Evolutionary conservation across 2,329 filamentous ascomycete species (phyloP).

Genomic region (Exophiala mesophila): DNA sequence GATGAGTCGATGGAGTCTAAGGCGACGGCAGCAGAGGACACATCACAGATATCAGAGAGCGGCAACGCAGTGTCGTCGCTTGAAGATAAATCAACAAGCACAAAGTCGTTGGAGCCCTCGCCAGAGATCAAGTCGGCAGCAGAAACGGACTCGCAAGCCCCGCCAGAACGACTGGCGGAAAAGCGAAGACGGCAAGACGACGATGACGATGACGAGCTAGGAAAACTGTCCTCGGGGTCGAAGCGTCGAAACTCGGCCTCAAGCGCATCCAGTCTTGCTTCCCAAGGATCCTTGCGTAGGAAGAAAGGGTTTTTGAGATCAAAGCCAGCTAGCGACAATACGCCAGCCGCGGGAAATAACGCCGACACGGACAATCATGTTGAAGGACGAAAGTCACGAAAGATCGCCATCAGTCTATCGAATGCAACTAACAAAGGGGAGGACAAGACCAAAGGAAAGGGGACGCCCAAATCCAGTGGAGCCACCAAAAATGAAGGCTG

Average conservation of each 20-base stretch:
- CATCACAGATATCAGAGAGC: slow-evolving; percentile 28
- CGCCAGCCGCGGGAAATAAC: slow-evolving; percentile 6
- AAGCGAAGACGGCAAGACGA: slow-evolving; percentile 74
- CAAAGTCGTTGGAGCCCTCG: slow-evolving; percentile 25
- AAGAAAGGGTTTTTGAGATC: slow-evolving; percentile 25
- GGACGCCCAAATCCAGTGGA: slow-evolving; percentile 8
- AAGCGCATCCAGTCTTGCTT: slow-evolving; percentile 28
- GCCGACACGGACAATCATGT: slow-evolving; percentile 18
- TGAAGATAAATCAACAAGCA: slow-evolving; percentile 27
- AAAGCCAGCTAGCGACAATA: slow-evolving; percentile 20
- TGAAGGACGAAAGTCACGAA: slow-evolving; percentile 21
- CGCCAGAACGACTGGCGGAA: slow-evolving; percentile 75
- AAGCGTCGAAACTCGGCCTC: slow-evolving; percentile 43
- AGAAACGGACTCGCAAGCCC: slow-evolving; percentile 36
- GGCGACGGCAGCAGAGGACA: slow-evolving; percentile 15
- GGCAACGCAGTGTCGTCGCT: slow-evolving; percentile 23
- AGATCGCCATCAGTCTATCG: slow-evolving; percentile 26
- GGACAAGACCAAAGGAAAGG: slow-evolving; percentile 11
- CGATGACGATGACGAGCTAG: slow-evolving; percentile 88
- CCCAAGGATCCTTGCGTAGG: slow-evolving; percentile 19
- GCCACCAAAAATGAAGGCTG: too few relatives aligned
- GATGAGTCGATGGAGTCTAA: slow-evolving; percentile 56
- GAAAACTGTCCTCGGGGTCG: slow-evolving; percentile 61
- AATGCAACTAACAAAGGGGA: slow-evolving; percentile 18
- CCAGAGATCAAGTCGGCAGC: slow-evolving; percentile 33